Evolutionary conservation across 495 filamentous ascomycete genomes (phyloP).

Genomic region (Penicillium lagena): DNA sequence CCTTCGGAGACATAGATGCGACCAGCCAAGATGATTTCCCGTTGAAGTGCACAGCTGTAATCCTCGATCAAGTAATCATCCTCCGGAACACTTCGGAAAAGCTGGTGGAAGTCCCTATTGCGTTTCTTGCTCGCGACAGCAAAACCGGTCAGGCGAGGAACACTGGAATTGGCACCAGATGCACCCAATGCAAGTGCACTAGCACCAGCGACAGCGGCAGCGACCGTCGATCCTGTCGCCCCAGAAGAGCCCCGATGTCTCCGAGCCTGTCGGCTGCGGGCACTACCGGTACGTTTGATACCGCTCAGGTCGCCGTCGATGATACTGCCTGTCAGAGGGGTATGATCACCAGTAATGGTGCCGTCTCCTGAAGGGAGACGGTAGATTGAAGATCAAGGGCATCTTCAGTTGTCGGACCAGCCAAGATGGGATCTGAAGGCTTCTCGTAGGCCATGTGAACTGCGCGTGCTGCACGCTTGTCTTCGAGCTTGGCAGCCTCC

Average conservation of each 20-base stretch:
- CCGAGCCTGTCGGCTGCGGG: slow-evolving; percentile 68
- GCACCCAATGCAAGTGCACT: slow-evolving; percentile 59
- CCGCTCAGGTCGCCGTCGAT: slow-evolving; percentile 59
- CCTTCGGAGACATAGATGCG: slow-evolving; percentile 95
- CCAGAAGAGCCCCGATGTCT: slow-evolving; percentile 81
- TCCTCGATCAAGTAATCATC: slow-evolving; percentile 98
- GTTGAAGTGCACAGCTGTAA: slow-evolving; percentile 92
- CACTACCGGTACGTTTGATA: slow-evolving; percentile 69
- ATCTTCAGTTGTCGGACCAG: slow-evolving; percentile 23
- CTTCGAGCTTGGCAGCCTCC: slow-evolving; percentile 49
- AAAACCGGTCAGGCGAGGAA: slow-evolving; percentile 84
- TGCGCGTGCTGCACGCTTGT: slow-evolving; percentile 50
- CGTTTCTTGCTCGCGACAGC: slow-evolving; percentile 93
- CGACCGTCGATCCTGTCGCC: slow-evolving; percentile 67
- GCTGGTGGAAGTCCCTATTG: slow-evolving; percentile 87
- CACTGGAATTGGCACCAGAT: slow-evolving; percentile 48
- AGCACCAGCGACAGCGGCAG: slow-evolving; percentile 51
- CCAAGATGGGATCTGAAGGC: slow-evolving; percentile 20
- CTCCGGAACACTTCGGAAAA: slow-evolving; percentile 95
- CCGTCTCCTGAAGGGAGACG: slow-evolving; percentile 27
- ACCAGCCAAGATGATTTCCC: slow-evolving; percentile 92
- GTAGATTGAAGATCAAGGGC: slow-evolving; percentile 25
- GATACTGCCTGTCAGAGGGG: slow-evolving; percentile 58
- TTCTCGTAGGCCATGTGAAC: slow-evolving; percentile 58
- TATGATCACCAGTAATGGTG: slow-evolving; percentile 44